Percentiles rank a stretch among this genome's conserved stretches.
These are phyloP conservation scores for Henckelia pumila DNA, from an alignment of 257 asterid species.

Conservation along the genomic window DNA sequence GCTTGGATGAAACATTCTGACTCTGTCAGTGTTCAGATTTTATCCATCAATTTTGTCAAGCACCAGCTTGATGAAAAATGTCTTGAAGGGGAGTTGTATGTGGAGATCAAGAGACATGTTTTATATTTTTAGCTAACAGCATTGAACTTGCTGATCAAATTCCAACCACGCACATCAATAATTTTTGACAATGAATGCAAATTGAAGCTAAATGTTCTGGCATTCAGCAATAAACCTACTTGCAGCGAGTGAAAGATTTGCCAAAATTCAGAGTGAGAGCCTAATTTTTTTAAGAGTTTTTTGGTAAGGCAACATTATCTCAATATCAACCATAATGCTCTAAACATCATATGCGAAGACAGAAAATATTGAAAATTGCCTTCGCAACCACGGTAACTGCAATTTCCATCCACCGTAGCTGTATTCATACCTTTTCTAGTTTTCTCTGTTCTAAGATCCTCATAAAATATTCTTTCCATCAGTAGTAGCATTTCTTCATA, in stretches of 20 bases:
- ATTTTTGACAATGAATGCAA: too few species aligned
- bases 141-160: neutral
- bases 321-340: constrained; percentile 7
- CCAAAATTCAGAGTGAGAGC: neutral
- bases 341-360: neutral
- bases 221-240: neutral
- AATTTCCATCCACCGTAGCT: neutral
- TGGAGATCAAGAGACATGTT: neutral
- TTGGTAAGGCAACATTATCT: constrained; percentile 4
- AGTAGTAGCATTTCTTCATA: constrained; percentile 80
- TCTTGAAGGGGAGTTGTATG: neutral
- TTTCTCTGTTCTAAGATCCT: constrained; percentile 61
- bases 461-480: constrained; percentile 89
- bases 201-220: neutral
- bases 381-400: constrained; percentile 5
- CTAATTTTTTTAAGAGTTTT: neutral
- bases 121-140: neutral
- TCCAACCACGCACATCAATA: neutral
- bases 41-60: neutral
- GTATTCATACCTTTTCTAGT: constrained; percentile 42
- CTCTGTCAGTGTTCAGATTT: constrained; percentile 33
- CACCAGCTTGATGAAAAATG: neutral
- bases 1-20: constrained; percentile 31
- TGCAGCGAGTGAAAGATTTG: neutral
- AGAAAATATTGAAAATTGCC: constrained; percentile 11